Conservation (phyloP, 805 yeast species). For the Cyberlindnera suaveolens region DNA sequence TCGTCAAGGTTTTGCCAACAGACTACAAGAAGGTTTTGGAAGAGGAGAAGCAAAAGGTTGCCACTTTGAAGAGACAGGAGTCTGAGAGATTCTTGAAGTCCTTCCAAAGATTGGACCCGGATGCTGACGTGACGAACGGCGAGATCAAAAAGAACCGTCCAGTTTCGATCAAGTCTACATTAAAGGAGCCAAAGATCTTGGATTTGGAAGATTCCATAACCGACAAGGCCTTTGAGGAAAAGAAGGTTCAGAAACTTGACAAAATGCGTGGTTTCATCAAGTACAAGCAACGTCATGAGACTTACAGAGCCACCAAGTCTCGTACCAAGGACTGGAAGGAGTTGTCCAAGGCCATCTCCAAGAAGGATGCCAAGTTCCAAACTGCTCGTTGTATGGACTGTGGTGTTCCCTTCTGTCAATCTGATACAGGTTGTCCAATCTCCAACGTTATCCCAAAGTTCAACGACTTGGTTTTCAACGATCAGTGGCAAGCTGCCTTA, state of each 20-base stretch:
- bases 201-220: constrained; percentile 87
- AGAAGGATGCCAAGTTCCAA: constrained; percentile 83
- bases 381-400: constrained; percentile 99
- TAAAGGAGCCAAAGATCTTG: constrained; percentile 72
- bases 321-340: constrained; percentile 92
- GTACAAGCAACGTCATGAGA: constrained; percentile 84
- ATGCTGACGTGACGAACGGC: constrained; percentile 83
- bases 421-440: constrained; percentile 97
- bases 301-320: constrained; percentile 68
- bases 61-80: constrained; percentile 50
- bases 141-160: constrained; percentile 47
- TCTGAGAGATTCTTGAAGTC: constrained; percentile 59
- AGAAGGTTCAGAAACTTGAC: constrained; percentile 62
- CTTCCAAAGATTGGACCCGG: constrained; percentile 70
- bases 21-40: constrained; percentile 90
- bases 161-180: constrained; percentile 27
- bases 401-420: constrained; percentile 98
- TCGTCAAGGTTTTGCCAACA: constrained; percentile 87
- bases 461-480: constrained; percentile 93
- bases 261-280: constrained; percentile 89
- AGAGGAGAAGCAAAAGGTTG: constrained; percentile 61
- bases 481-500: constrained; percentile 90
- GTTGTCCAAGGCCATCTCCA: constrained; percentile 70
- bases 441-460: constrained; percentile 97
- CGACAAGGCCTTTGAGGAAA: constrained; percentile 59